Base-by-base conservation (phyloP, 1,139 yeast genomes). In the Geotrichum candidum region DNA sequence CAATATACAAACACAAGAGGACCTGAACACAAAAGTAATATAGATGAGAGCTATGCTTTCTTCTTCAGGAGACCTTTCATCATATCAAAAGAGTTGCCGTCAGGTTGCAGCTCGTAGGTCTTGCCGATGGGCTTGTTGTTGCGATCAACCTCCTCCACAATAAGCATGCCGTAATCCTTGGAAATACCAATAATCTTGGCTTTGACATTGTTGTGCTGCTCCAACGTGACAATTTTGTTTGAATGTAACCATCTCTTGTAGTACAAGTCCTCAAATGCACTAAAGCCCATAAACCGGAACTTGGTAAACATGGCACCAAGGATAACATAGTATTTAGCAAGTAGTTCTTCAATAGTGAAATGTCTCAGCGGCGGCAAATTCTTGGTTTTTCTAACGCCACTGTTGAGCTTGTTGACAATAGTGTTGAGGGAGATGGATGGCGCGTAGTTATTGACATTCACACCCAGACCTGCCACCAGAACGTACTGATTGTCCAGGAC, bases 11-110 rank as follows among this genome's bases (percentile, higher is more conserved):
- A 23, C 27, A n/a, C 5, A 15, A 23, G 3, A 41, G 51, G 18
- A 51, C 15, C 10, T n/a, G n/a, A 38, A 38, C 4, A 38, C 45
- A 38, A 13, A 15, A 38, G 6, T 13, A n/a, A 10, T 38, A 15
- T 38, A 11, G 18, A 6, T 38, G 18, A 38, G 29, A 5, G n/a
- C 53, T 41, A 60, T 2, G 57, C 53, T 23, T 60, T 60, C 35
- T 56, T 60, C 31, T 90, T 88, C n/a, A 95, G 87, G 66, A 95
- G 78, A 0, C 99, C 98, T 69, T 83, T 88, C 77, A 94, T 88
- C 79, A 95, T 92, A 72, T 95, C 99, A 72, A 95, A 95, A 1
- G 97, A 90, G 73, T 95, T 95, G 0, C 99, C 99, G 73, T 95
- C 99, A 0, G 99, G 99, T 72, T 91, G 98, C 57, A 95, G 77